Evolutionary conservation across 129 eudicot species (phyloP), one percentile per base, ranked within the genome.

Genomic region (Pulicaria dysenterica): DNA sequence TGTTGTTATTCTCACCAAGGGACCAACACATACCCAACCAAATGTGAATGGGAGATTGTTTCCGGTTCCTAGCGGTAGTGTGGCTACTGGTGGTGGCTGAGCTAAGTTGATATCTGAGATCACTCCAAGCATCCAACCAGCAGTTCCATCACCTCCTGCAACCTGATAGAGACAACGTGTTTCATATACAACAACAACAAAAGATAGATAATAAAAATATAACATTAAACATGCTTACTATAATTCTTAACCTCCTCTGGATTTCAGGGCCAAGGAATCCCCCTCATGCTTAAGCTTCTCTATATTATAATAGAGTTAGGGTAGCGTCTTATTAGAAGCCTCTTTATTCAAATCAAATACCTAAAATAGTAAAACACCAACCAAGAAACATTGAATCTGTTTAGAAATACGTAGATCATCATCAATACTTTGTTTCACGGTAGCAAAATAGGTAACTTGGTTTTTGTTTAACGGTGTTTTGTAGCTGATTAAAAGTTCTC

Each of bases 121-220:
- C 49, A 82, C 96, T 73, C 97, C 96, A 76, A 91, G 96, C 44
- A 91, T 78, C 96, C 97, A 91, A 48, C 93, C 91, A 76, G 97
- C 96, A 42, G 97, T 91, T 66, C 96, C 97, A 77, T 91, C 97
- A 57, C 97, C 97, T 7, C 97, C 97, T 49, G 97, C 97, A 79
- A 91, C 97, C 97, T 91, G n/a, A 61, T 58, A 73, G 69, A 48
- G 47, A 36, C 48, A 64, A n/a, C n/a, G n/a, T 24, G 43, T 1
- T 19, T 40, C 31, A 55, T 76, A 62, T 61, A 73, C 19, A 3
- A 41, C 40, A n/a, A 12, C 14, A 39, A 46, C 8, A 61, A 45
- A 47, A 4, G 2, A 58, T 24, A 4, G 1, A 34, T 31, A 38
- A 41, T 13, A 49, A 17, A 3, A 15, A 8, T 41, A 43, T 13